A percentile compares a stretch with the other conserved stretches of the same genome.
These are phyloP conservation scores for Tetracladium maxilliforme DNA, from an alignment of 2,329 filamentous ascomycete genomes.

Conservation along the genomic window DNA sequence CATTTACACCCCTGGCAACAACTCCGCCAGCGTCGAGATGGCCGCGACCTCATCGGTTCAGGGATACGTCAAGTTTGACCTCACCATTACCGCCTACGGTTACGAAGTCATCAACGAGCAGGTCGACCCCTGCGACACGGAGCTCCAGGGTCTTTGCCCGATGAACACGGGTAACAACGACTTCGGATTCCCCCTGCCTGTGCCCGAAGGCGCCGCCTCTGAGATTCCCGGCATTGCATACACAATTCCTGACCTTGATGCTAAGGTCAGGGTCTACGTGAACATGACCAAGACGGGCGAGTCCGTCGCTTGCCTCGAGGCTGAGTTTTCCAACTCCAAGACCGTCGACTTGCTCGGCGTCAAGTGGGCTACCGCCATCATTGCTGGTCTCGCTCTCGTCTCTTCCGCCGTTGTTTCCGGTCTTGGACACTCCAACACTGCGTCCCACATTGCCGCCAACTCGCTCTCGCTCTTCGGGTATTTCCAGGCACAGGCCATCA, in stretches of 20 bases:
- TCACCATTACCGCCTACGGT: slow-evolving; percentile 71
- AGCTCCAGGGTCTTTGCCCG: slow-evolving; percentile 66
- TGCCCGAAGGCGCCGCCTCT: slow-evolving; percentile 40
- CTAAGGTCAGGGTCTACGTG: slow-evolving; percentile 69
- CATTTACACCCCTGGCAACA: slow-evolving; percentile 61
- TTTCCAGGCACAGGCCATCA: slow-evolving; percentile 86
- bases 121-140: slow-evolving; percentile 61
- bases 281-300: slow-evolving; percentile 46
- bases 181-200: slow-evolving; percentile 53
- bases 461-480: slow-evolving; percentile 88
- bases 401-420: slow-evolving; percentile 83
- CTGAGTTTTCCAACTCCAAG: slow-evolving; percentile 77
- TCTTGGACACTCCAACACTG: slow-evolving; percentile 83
- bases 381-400: slow-evolving; percentile 69
- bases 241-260: slow-evolving; percentile 81
- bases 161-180: slow-evolving; percentile 78
- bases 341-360: slow-evolving; percentile 82
- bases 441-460: slow-evolving; percentile 86
- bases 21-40: slow-evolving; percentile 58
- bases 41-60: slow-evolving; percentile 72
- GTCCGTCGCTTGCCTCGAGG: slow-evolving; percentile 75
- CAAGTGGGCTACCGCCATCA: slow-evolving; percentile 78
- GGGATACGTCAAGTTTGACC: slow-evolving; percentile 65
- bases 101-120: slow-evolving; percentile 52
- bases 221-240: slow-evolving; percentile 75